Base-by-base conservation (phyloP, 148 eudicot species). In the Cornus kousa region DNA sequence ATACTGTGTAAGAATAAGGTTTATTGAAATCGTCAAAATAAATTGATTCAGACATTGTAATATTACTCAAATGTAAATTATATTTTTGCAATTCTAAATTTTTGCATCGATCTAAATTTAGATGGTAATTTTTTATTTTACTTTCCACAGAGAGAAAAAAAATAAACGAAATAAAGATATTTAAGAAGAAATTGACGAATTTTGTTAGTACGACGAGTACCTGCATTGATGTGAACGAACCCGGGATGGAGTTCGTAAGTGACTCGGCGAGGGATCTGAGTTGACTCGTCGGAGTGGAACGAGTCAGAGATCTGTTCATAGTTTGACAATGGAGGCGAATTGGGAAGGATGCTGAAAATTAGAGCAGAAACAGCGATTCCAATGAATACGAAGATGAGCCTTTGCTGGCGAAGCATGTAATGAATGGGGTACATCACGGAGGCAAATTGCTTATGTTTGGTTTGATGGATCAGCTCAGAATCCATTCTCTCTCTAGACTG, bases 311-410 rank as follows among this genome's bases (percentile, higher is more conserved):
- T 74, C 59, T 14, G 53, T 40, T 20, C 64, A 17, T 39, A 14
- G n/a, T 48, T 69, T 12, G 68, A 20, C 74, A 77, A 7, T 31
- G 76, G 9, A 3, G 81, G 67, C 55, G 71, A 74, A 3, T 53
- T 53, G 5, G 73, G 79, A 19, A 77, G 7, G 22, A 80, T 20
- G 37, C n/a, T 55, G 73, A 76, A 78, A 60, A 81, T 70, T 33
- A 74, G n/a, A n/a, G 43, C 53, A 3, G 84, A 33, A 64, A 83
- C 68, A 23, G 78, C 82, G 31, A 86, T 80, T 53, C 88, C 88
- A 11, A 83, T 28, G 59, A 81, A 67, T 17, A 83, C 13, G 64
- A 78, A 83, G 32, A 83, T 33, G 12, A 83, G 70, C n/a, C 88
- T 73, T 62, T 86, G 79, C 67, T 80, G 81, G n/a, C 77, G 64